Base-by-base conservation (phyloP, 1,139 yeast species). In the Scheffersomyces stambukii region DNA sequence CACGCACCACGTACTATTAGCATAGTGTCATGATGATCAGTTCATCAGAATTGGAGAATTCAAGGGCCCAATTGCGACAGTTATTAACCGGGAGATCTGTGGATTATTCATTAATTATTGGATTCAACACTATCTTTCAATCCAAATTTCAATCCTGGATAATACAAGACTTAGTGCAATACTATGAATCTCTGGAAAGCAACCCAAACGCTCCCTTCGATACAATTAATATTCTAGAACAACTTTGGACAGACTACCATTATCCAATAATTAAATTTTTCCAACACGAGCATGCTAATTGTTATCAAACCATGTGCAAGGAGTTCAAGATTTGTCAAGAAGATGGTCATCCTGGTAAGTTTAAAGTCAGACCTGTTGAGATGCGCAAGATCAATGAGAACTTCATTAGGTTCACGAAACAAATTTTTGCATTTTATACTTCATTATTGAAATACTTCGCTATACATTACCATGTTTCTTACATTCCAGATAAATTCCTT, bases 211-310 rank as follows among this genome's bases (percentile, higher is more conserved):
- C n/a, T n/a, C n/a, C n/a, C n/a, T 63, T 64, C 36, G 43, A 42
- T 50, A 61, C 68, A 19, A 53, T 60, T 16, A 47, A 48, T 13
- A 51, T 46, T 14, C 51, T 79, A 14, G 80, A 75, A 27, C 42
- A 50, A 5, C 48, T 77, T 13, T 81, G 88, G 88, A 47, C 61
- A 15, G 73, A 75, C 10, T 68, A 80, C 43, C 81, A 77, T 42
- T 77, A 77, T 41, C 85, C 85, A 1, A 66, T 75, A 1, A 64
- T 79, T 36, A 77, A 77, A 40, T 69, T 67, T 46, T 78, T 63
- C 40, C 72, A 68, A 40, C 40, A 46, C 8, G 66, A 58, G 28
- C 75, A 70, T 43, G 56, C 57, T 5, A 43, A 42, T 3, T 41
- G 61, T 16, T 57, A 41, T 24, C 37, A 43, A 13, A 46, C 46